Evolutionary conservation across 2,329 filamentous ascomycete species (phyloP), one percentile per base, ranked within the genome.

Genomic region (Bipolaris gigantea): DNA sequence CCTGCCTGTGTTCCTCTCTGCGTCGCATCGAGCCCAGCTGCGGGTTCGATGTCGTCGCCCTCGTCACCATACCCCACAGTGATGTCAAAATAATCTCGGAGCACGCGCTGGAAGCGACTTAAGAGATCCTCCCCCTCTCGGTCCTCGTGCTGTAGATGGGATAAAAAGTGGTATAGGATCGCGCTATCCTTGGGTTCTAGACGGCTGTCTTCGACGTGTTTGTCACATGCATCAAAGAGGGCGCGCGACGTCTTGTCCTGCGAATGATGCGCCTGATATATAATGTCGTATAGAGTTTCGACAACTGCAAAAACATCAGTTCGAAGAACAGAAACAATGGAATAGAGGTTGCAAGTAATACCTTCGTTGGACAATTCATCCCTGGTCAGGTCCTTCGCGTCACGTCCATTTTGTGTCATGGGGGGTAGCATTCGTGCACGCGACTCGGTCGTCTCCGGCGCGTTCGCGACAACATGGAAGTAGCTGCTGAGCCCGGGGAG

Each of bases 191-290:
- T 86, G n/a, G 85, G 81, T 55, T 90, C 82, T 60, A 90, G 78
- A 50, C 85, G 88, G 77, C 89, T 79, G 60, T 85, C 79, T 5
- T 83, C 84, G n/a, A 96, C 82, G 38, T 92, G 81, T 51, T 84
- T 80, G 68, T 94, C 88, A 70, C 95, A 95, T 27, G 90, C 90
- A 48, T 83, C 81, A 75, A 95, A 95, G 16, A 96, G 82, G 9
- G 90, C 90, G 67, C 86, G 86, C 2, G 62, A 61, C 53, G 88
- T 90, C 3, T 89, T 87, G 50, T 83, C 83, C 1, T 84, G 80
- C 27, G 89, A 81, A 36, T 83, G 78, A 75, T 92, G 85, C 39
- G 90, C 92, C 63, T 83, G 81, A 56, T 80, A 79, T 66, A 95
- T 86, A 66, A 96, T 89, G 54, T 88, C 82, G 74, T 91, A 88